Base-by-base conservation (phyloP, 306 rosid species). In the Cucurbita moschata region DNA sequence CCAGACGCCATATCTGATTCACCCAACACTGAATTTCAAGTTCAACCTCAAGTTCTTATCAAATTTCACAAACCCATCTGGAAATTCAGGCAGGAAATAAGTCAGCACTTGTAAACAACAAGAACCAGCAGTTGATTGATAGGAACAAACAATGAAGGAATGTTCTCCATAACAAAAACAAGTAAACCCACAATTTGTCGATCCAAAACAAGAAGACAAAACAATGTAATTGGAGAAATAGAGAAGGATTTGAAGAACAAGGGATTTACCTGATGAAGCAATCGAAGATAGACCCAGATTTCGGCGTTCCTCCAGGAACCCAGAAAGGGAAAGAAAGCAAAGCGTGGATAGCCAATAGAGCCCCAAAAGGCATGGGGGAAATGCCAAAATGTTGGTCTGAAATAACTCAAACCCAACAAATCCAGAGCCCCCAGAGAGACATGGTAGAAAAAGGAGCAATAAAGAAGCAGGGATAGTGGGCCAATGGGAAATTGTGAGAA, bases 191-290 rank as follows among this genome's bases (percentile, higher is more conserved):
- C 89, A 92, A 90, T 92, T 62, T 85, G 85, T 81, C 79, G 79
- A 88, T 80, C 59, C 26, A 54, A 18, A 79, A 88, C 84, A 84
- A 63, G 79, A 78, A 30, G 78, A 67, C 54, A 21, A 1, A 35
- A 12, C 37, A 62, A 78, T 64, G 79, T 23, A 62, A 79, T 37
- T 74, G 69, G 71, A 71, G 43, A 14, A 82, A 77, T 69, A 86
- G 30, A 63, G 71, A 26, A 3, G 81, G 61, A 70, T 11, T 59
- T 65, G 54, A 79, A 79, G 81, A 78, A 79, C 37, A 82, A 88
- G 80, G 86, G 82, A 88, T 76, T 86, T 78, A 90, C 96, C 96
- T 90, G 80, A 67, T 79, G 80, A 69, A 83, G 56, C 75, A 85
- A 86, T 85, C 91, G 70, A 80, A 53, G 71, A 83, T 77, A 86